Base-by-base conservation (phyloP, 208 protist species). In the Acanthamoeba healyi region DNA sequence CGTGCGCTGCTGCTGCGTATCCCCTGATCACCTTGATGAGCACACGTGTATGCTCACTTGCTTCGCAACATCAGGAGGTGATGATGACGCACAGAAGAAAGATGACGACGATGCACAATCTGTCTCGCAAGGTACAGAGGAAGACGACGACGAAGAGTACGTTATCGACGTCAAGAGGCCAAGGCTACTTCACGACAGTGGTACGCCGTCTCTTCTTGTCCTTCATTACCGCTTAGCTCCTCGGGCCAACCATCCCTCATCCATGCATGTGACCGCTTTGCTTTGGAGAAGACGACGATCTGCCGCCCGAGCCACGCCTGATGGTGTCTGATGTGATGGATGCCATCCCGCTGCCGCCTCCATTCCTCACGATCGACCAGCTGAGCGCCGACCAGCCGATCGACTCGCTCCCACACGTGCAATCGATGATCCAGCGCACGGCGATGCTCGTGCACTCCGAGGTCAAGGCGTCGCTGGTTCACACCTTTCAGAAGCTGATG, bases 101-200 rank as follows among this genome's bases (percentile, higher is more conserved):
- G 19, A n/a, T 17, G 58, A 2, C 34, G 38, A 44, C 36, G 34
- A 81, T 3, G 70, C 19, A 2, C 29, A 24, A 0, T 42, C 34
- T 6, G 17, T 15, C 17, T 49, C 36, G 24, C 38, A 26, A 46
- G 70, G 7, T 17, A 14, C 65, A 15, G 44, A 49, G 44, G 44
- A 49, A 38, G 36, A 12, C 0, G 70, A 46, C 15, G 19, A 29
- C n/a, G 40, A 32, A 32, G 70, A 36, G 29, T 29, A 67, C 61
- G 9, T 2, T 24, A 67, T 81, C 40, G 70, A 81, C 38, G 70
- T 81, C 36, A 81, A 81, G 70, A 32, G 70, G 24, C 70, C 32
- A 38, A 26, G 0, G 54, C 44, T 61, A 61, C 65, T n/a, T 36
- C 65, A 74, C 36, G 15, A 38, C 65, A 34, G 1, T 36, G 15